Conservation (phyloP, 164 flowering plant genomes). For the Liquidambar formosana region DNA sequence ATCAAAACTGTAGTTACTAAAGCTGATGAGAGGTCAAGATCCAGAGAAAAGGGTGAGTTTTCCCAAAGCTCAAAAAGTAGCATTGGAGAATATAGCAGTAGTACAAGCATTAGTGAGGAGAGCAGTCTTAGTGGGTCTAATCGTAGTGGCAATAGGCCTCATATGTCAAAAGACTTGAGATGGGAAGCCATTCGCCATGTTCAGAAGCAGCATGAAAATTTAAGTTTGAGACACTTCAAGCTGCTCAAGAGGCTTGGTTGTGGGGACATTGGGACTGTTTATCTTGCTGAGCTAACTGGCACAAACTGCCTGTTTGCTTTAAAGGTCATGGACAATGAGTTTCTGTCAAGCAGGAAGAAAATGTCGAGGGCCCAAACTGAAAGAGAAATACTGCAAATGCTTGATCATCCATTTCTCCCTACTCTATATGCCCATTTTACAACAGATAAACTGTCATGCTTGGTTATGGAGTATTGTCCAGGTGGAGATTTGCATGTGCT, state of each 20-base stretch:
- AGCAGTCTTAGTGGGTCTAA: conserved; percentile 62
- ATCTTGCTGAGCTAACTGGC: conserved; percentile 73
- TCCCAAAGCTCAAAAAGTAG: conserved; percentile 93
- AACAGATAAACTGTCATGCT: conserved; percentile 66
- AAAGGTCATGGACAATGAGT: conserved; percentile 84
- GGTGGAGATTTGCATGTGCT: conserved; percentile 90
- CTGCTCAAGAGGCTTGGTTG: conserved; percentile 75
- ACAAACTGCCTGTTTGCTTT: conserved; percentile 74
- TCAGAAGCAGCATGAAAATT: conserved; percentile 55
- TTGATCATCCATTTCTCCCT: conserved; percentile 95
- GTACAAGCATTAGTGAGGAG: conserved; percentile 76
- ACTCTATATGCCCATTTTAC: conserved; percentile 72
- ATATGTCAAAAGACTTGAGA: conserved; percentile 85
- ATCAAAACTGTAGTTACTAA: conserved; percentile 23
- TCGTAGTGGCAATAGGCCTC: conserved; percentile 68
- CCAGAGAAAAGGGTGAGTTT: conserved; percentile 63
- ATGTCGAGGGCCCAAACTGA: conserved; percentile 74
- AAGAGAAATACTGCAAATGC: conserved; percentile 69
- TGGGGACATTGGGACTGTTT: conserved; percentile 90
- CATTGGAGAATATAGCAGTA: conserved; percentile 66
- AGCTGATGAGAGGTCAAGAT: conserved; percentile 43
- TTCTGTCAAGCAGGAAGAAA: conserved; percentile 61
- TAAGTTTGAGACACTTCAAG: conserved; percentile 67
- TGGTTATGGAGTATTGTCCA: conserved; percentile 91
- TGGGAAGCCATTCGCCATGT: conserved; percentile 69